Evolutionary conservation across 2,329 filamentous ascomycete species (phyloP).

Genomic region (Cercospora brassicicola): DNA sequence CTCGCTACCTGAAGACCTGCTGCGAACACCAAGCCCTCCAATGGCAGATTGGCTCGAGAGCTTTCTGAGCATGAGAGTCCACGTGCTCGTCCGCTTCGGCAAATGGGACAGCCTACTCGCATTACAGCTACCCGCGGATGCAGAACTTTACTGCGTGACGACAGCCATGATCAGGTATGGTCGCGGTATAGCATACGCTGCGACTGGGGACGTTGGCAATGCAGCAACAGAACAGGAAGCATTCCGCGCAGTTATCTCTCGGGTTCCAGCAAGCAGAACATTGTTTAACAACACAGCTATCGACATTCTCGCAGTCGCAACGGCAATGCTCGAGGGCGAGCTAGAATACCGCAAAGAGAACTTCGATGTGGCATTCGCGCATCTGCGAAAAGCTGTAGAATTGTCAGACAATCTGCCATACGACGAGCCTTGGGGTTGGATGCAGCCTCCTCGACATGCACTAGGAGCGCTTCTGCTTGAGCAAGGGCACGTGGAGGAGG

Average conservation of each 20-base stretch:
- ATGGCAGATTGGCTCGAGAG: conserved; percentile 80
- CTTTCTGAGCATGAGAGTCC: conserved; percentile 66
- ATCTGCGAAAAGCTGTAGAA: conserved; percentile 57
- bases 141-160: conserved; percentile 65
- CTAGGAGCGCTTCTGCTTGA: conserved; percentile 68
- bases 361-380: conserved; percentile 53
- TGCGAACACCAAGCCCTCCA: conserved; percentile 64
- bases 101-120: conserved; percentile 66
- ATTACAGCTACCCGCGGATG: conserved; percentile 59
- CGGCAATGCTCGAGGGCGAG: conserved; percentile 70
- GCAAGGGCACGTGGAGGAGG: conserved; percentile 51
- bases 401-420: conserved; percentile 65
- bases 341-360: conserved; percentile 66
- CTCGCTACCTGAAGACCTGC: conserved; percentile 62
- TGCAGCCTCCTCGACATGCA: conserved; percentile 71
- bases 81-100: conserved; percentile 72
- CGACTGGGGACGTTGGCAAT: conserved; percentile 55
- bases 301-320: conserved; percentile 62
- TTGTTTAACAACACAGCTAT: conserved; percentile 67
- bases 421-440: conserved; percentile 76
- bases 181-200: conserved; percentile 66
- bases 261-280: conserved; percentile 60
- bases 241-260: conserved; percentile 54
- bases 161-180: conserved; percentile 69
- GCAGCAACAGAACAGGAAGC: conserved; percentile 54